Evolutionary conservation across 208 protist species (phyloP).

Genomic region (Phytomonas francai): DNA sequence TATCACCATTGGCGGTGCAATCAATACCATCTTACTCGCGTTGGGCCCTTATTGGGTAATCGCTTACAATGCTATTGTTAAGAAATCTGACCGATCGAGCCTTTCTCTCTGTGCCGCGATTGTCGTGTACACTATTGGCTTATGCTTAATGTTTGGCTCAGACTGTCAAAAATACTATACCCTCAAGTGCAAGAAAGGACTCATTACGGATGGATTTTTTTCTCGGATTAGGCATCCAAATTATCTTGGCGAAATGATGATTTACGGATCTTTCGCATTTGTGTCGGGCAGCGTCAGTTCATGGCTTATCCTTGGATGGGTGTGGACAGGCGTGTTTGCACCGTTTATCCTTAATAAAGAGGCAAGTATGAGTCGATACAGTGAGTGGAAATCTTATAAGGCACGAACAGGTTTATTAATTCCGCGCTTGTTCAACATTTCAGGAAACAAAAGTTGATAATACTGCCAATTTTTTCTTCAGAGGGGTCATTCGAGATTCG

Average conservation of each 20-base stretch:
- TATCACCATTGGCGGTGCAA: conserved; percentile 53
- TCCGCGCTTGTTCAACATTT: conserved; percentile 21
- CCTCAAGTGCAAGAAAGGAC: conserved; percentile 42
- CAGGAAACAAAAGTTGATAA: background rate
- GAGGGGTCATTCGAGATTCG: background rate
- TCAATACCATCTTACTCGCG: conserved; percentile 29
- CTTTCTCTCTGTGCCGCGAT: conserved; percentile 34
- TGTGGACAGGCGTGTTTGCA: conserved; percentile 65
- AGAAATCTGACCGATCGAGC: conserved; percentile 31
- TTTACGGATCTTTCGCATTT: conserved; percentile 80
- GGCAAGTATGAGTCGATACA: conserved; percentile 63
- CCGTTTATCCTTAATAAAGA: conserved; percentile 80
- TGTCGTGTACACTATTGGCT: conserved; percentile 52
- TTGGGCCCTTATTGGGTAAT: conserved; percentile 82
- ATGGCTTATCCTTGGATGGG: conserved; percentile 42
- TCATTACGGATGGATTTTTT: conserved; percentile 85
- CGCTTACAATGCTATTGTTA: conserved; percentile 69
- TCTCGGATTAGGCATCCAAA: conserved; percentile 73
- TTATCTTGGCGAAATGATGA: conserved; percentile 85
- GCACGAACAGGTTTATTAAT: conserved; percentile 46
- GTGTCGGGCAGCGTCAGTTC: conserved; percentile 43
- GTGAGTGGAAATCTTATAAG: conserved; percentile 53
- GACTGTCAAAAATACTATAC: conserved; percentile 85
- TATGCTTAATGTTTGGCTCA: conserved; percentile 65
- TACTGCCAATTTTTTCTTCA: background rate